These are phyloP conservation scores for Ceratocystiopsis brevicomis DNA, from an alignment of 2,329 filamentous ascomycete genomes.

Conservation along the genomic window DNA sequence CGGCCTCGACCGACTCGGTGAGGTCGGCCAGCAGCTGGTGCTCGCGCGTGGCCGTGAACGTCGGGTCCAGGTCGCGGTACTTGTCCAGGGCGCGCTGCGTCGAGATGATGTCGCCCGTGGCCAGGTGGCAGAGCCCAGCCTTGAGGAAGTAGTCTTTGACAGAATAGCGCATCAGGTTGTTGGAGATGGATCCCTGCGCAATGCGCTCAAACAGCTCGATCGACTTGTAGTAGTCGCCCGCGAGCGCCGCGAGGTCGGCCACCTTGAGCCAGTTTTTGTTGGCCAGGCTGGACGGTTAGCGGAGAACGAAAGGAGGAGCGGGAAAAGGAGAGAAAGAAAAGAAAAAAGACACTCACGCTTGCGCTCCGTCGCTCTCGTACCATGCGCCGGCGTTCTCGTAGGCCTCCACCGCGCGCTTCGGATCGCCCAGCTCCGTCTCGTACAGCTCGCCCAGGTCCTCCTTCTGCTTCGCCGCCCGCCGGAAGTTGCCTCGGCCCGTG, in stretches of 20 bases:
- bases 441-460: slow-evolving; percentile 75
- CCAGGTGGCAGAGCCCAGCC: slow-evolving; percentile 77
- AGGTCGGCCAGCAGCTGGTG: slow-evolving; percentile 65
- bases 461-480: slow-evolving; percentile 76
- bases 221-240: slow-evolving; percentile 60
- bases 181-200: slow-evolving; percentile 57
- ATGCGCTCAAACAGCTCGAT: slow-evolving; percentile 74
- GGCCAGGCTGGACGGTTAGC: slow-evolving; percentile 45
- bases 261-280: slow-evolving; percentile 92
- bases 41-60: slow-evolving; percentile 62
- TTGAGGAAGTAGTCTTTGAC: slow-evolving; percentile 95
- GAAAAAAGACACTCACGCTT: slow-evolving; percentile 40
- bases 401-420: slow-evolving; percentile 57
- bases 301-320: background rate
- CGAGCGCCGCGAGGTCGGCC: slow-evolving; percentile 67
- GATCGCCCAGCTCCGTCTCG: slow-evolving; percentile 63
- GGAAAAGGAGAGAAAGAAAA: background rate
- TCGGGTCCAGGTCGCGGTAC: slow-evolving; percentile 62
- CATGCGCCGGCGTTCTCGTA: slow-evolving; percentile 76
- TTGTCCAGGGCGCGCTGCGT: slow-evolving; percentile 61
- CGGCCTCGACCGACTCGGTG: slow-evolving; percentile 51
- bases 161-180: slow-evolving; percentile 82
- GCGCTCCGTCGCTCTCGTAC: slow-evolving; percentile 75
- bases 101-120: slow-evolving; percentile 54
- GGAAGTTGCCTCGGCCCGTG: slow-evolving; percentile 75